Percentiles rank a stretch among this genome's conserved stretches.
Evolutionary conservation across 257 asterid genomes (phyloP).

Genomic region (Forsythia viridissima): DNA sequence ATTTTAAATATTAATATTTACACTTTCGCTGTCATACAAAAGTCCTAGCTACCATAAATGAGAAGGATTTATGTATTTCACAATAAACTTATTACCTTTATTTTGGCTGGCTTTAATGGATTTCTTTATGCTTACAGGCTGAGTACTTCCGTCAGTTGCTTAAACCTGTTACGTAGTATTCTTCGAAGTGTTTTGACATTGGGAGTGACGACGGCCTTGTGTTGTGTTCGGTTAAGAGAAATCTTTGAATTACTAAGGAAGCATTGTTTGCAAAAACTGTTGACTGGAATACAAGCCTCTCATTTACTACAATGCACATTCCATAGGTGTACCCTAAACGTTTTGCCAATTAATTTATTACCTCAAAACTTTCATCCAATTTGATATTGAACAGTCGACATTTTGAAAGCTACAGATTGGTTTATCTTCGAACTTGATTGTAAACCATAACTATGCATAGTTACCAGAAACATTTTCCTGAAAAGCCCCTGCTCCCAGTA

Average conservation of each 20-base stretch:
- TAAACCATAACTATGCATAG: conserved; percentile 35
- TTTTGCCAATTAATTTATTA: conserved; percentile 17
- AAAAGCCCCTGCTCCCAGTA: conserved; percentile 34
- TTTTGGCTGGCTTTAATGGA: not conserved
- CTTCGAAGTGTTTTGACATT: too few species aligned
- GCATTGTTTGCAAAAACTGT: conserved; percentile 9
- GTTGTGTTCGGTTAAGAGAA: too few species aligned
- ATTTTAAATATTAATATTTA: too few species aligned
- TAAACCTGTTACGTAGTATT: conserved; percentile 84
- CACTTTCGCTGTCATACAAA: too few species aligned
- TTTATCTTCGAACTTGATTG: not conserved
- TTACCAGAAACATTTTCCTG: conserved; percentile 35
- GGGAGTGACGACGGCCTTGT: too few species aligned
- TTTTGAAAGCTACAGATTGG: conserved; percentile 19
- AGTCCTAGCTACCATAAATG: too few species aligned
- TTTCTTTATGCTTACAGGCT: conserved; percentile 54
- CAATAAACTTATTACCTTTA: too few species aligned
- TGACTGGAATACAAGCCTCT: conserved; percentile 19
- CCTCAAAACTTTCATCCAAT: conserved; percentile 12
- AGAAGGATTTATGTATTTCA: too few species aligned
- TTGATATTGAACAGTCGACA: not conserved
- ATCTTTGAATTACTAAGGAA: too few species aligned
- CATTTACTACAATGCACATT: conserved; percentile 30
- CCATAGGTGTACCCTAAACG: conserved; percentile 29
- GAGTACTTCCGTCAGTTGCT: conserved; percentile 95